Base-by-base conservation (phyloP, 495 filamentous ascomycete genomes). In the Letharia columbiana region DNA sequence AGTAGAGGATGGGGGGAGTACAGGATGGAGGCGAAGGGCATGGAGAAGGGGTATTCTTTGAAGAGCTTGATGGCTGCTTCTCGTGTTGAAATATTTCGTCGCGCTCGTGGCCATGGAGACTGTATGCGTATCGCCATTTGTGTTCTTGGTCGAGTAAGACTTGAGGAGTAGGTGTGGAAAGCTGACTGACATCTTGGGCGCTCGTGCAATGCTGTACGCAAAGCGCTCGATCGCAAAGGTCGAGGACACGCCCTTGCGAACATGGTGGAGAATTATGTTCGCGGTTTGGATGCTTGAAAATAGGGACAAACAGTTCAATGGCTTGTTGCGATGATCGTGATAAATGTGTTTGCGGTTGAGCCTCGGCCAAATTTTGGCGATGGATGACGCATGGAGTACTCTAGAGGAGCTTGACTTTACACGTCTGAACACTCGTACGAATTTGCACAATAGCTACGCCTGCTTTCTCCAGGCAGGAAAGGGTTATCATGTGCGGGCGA, bases 401-500 rank as follows among this genome's bases (percentile, higher is more conserved):
- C 23, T 28, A 39, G 37, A 39, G 37, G 37, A 39, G 37, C 37
- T 4, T 39, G 4, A 8, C 8, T 4, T 4, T 39, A 39, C 37
- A 8, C 37, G 8, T 39, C 8, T 39, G 37, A 39, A 8, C 37
- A 39, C 37, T 28, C 23, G 0, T 39, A 39, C 37, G 1, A 39
- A 8, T 10, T 63, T 31, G 31, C 9, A 37, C 40, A 37, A 54
- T 33, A 13, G n/a, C 20, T 54, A n/a, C 39, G 18, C 23, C 40
- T 13, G 10, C 2, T 42, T n/a, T 37, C 35, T 23, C 20, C 20
- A 49, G 35, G 23, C 20, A n/a, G 56, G 35, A 10, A 45, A 44
- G 0, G 13, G 54, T 50, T 35, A 60, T 13, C 5, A 96, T 96
- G 91, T 96, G 91, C 73, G 91, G 91, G 12, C 83, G 91, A 65